Conservation (phyloP, 78 protist species). For the Diacronema lutheri region DNA sequence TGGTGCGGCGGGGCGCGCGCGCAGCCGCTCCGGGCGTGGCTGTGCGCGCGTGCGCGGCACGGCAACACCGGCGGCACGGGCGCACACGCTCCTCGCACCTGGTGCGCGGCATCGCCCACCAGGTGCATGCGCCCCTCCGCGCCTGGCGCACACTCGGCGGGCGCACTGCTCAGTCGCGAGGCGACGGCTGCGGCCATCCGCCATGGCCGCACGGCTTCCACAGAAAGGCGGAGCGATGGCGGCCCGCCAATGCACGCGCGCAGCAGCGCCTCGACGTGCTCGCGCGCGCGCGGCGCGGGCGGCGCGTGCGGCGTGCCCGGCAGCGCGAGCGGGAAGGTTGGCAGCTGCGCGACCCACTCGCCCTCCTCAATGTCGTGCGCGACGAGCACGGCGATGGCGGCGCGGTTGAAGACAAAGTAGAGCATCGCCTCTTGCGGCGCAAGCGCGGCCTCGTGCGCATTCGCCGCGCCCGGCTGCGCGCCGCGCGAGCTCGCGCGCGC, state of each 20-base stretch:
- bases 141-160: too few species aligned
- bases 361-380: neutral
- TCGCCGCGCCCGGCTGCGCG: too few species aligned
- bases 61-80: too few species aligned
- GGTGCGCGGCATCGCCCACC: constrained; percentile 13
- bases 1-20: too few species aligned
- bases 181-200: neutral
- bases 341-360: constrained; percentile 37
- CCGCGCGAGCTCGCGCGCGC: too few species aligned
- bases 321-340: neutral
- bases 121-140: neutral
- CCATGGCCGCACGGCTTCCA: neutral
- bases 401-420: constrained; percentile 35
- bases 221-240: neutral
- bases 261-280: neutral
- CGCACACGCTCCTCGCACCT: too few species aligned
- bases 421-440: too few species aligned
- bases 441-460: too few species aligned
- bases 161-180: neutral
- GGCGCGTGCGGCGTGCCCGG: neutral
- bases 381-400: constrained; percentile 29
- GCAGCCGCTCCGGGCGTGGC: too few species aligned
- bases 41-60: too few species aligned
- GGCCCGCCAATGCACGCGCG: neutral
- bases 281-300: neutral